phyloP scores from a whole-genome alignment of 176 grass and related monocot species.

The Raddia distichophylla region DNA sequence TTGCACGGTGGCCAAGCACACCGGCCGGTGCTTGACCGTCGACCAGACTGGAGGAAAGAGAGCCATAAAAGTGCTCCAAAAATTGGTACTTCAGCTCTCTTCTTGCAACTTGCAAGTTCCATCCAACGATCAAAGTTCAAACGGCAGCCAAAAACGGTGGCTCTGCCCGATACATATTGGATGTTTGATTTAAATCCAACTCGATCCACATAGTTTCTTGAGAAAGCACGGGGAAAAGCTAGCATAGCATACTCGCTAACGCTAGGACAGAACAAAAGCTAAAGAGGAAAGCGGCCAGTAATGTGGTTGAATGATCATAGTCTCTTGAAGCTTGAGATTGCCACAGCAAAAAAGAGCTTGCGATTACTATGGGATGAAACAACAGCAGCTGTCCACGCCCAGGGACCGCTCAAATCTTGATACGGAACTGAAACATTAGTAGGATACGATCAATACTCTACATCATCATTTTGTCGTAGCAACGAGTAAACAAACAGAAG shows the following conservation, averaged over 20 bases:
- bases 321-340: conserved; percentile 52
- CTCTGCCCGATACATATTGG: not conserved
- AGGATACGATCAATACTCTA: not conserved
- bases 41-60: not conserved
- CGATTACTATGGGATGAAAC: conserved; percentile 1
- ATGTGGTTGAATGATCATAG: conserved; percentile 46
- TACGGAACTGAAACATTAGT: not conserved
- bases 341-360: not conserved
- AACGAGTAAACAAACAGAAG: not conserved
- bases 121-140: not conserved
- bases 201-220: conserved; percentile 42
- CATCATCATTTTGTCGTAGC: not conserved
- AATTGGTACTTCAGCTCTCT: not conserved
- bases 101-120: not conserved
- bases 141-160: not conserved
- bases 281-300: conserved; percentile 42
- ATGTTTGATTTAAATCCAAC: conserved; percentile 25
- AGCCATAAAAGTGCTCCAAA: conserved; percentile 16
- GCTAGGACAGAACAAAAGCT: conserved; percentile 46
- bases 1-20: not conserved
- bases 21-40: conserved; percentile 25
- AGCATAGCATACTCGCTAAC: not conserved
- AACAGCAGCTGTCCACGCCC: not conserved
- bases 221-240: conserved; percentile 37
- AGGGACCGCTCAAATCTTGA: not conserved